Conservation (phyloP, 83 land plant species). For the Isoetes engelmannii region DNA sequence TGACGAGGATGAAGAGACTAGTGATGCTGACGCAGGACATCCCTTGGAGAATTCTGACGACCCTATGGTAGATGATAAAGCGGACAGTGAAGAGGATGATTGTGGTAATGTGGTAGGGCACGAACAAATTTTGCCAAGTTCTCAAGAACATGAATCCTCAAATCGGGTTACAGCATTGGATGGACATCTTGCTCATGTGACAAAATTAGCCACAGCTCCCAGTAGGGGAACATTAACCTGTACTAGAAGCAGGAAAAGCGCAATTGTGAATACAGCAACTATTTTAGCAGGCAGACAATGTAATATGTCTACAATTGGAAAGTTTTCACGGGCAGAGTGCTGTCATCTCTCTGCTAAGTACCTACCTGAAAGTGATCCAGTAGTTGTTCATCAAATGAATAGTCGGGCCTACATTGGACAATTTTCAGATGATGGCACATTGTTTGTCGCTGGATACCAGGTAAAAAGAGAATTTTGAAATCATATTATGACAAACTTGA, state of each 20-base stretch:
- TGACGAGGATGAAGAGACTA: too few species aligned
- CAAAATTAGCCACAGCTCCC: conserved; percentile 43
- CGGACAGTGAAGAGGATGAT: too few species aligned
- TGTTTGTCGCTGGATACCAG: conserved; percentile 88
- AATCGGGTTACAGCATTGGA: conserved; percentile 15
- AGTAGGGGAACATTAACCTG: conserved; percentile 13
- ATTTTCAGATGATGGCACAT: conserved; percentile 76
- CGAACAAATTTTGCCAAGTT: too few species aligned
- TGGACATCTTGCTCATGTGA: conserved; percentile 45
- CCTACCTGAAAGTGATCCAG: conserved; percentile 62
- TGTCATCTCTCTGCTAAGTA: conserved; percentile 65
- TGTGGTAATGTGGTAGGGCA: too few species aligned
- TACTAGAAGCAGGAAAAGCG: conserved; percentile 17
- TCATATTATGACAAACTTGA: too few species aligned
- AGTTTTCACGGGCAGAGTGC: conserved; percentile 58
- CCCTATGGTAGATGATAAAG: too few species aligned
- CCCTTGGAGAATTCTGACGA: too few species aligned
- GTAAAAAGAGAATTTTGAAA: conserved; percentile 18
- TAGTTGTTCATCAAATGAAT: conserved; percentile 44
- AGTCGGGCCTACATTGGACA: conserved; percentile 79
- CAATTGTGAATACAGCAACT: conserved; percentile 34
- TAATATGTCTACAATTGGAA: conserved; percentile 55
- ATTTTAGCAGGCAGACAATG: conserved; percentile 65
- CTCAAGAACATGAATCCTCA: background rate
- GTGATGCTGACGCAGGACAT: too few species aligned